Percentiles rank a stretch among this genome's conserved stretches.
These are phyloP conservation scores for Fusarium albosuccineum DNA, from an alignment of 2,329 filamentous ascomycete genomes.

Conservation along the genomic window DNA sequence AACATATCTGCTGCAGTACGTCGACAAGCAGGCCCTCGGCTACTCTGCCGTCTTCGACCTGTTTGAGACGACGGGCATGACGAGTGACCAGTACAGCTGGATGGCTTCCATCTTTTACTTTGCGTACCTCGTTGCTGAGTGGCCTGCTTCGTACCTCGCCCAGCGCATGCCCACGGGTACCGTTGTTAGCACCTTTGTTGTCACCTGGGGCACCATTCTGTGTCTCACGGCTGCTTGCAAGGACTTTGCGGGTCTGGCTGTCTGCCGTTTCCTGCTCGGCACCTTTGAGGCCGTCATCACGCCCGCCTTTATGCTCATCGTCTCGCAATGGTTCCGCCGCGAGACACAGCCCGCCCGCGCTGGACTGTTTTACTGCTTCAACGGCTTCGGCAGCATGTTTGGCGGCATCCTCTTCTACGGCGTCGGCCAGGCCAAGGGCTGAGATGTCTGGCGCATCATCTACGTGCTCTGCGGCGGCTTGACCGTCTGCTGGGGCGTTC, in stretches of 20 bases:
- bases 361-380: conserved; percentile 56
- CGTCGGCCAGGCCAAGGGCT: conserved; percentile 63
- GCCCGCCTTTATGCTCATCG: conserved; percentile 65
- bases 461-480: conserved; percentile 64
- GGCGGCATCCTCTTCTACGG: conserved; percentile 64
- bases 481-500: conserved; percentile 63
- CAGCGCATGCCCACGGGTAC: conserved; percentile 52
- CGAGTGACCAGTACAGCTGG: conserved; percentile 63
- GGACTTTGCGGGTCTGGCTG: conserved; percentile 59
- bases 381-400: conserved; percentile 60
- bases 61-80: conserved; percentile 62
- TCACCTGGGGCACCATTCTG: conserved; percentile 56
- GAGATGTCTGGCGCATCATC: conserved; percentile 64
- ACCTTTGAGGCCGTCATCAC: conserved; percentile 63
- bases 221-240: conserved; percentile 58
- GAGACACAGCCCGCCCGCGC: conserved; percentile 62
- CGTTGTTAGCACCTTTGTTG: conserved; percentile 51
- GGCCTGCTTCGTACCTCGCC: conserved; percentile 53
- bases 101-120: conserved; percentile 69
- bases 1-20: conserved; percentile 66
- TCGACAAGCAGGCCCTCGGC: conserved; percentile 67
- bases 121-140: conserved; percentile 60
- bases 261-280: conserved; percentile 61
- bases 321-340: conserved; percentile 63
- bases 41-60: conserved; percentile 70